Base-by-base conservation (phyloP, 1,284 basidiomycete species). In the Wallemia mellicola region DNA sequence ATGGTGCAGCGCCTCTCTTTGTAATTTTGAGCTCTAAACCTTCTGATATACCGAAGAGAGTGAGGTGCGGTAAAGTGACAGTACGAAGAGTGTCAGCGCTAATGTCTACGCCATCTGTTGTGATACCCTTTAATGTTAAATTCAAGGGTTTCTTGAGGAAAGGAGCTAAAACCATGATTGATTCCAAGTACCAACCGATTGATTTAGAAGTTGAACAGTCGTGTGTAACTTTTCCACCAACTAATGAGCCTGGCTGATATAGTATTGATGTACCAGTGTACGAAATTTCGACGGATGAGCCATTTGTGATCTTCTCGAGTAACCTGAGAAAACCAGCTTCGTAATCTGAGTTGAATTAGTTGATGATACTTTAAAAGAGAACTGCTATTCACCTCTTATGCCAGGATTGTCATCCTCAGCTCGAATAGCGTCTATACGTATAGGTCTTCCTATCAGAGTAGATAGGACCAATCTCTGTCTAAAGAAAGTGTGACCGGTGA, bases 151-250 rank as follows among this genome's bases (percentile, higher is more conserved):
- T 83, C 73, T 98, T 98, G 28, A 87, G 78, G 68, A 98, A 98
- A 0, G 91, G 88, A 1, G 86, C 91, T 1, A 98, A 74, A 71
- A 87, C 83, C 11, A 94, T 74, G 2, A 96, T 68, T 27, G 88
- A 83, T 67, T 98, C 92, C 27, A 98, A 73, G 68, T 86, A 98
- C 72, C 96, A 98, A 9, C 94, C 92, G 38, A 98, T 76, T 22
- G 85, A 82, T 27, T 88, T 77, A 11, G 85, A 83, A 9, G 82
- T 70, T 24, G 88, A 84, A 66, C 91, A 95, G 27, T 91, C 85
- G 68, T 98, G 92, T 2, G 75, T 76, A 61, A 88, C 71, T 11
- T 72, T 70, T 1, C 94, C 94, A 15, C 94, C 92, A 26, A 79
- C 76, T 58, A 98, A 82, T 38, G 95, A 75, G 1, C 94, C 94